Percentiles rank a stretch among this genome's conserved stretches.
phyloP scores from a whole-genome alignment of 345 rosid genomes.

The Murraya koenigii region DNA sequence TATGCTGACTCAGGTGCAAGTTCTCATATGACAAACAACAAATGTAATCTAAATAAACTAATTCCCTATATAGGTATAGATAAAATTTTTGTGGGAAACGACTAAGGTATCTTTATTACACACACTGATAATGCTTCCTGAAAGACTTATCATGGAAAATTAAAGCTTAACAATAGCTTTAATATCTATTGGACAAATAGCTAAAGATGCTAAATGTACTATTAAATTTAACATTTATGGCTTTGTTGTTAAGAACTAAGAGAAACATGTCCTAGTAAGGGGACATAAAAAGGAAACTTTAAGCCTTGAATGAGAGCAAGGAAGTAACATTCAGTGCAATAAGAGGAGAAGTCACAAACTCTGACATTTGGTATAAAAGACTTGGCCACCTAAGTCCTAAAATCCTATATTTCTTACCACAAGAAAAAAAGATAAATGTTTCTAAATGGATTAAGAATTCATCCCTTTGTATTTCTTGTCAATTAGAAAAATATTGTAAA shows the following conservation, averaged over 20 bases:
- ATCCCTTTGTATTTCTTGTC: background rate
- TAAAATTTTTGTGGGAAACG: background rate
- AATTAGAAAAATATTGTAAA: conserved; percentile 6
- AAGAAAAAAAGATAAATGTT: background rate
- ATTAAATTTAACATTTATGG: background rate
- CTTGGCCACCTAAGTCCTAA: background rate
- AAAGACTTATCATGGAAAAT: background rate
- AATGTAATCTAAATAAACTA: no score
- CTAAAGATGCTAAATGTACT: background rate
- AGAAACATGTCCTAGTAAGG: background rate
- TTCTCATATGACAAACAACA: no score
- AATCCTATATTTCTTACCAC: background rate
- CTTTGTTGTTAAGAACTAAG: background rate
- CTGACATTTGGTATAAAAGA: background rate
- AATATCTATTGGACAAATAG: background rate
- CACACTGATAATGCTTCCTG: background rate
- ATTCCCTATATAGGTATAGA: background rate
- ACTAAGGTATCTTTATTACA: background rate
- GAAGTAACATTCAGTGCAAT: background rate
- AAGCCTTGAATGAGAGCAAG: background rate
- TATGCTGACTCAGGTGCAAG: no score
- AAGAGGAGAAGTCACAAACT: background rate
- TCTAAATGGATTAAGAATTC: background rate
- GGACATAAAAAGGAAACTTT: background rate
- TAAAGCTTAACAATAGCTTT: background rate